Percentiles rank a stretch among this genome's conserved stretches.
phyloP scores from a whole-genome alignment of 75 land plant genomes.

The Azolla pinnata region DNA sequence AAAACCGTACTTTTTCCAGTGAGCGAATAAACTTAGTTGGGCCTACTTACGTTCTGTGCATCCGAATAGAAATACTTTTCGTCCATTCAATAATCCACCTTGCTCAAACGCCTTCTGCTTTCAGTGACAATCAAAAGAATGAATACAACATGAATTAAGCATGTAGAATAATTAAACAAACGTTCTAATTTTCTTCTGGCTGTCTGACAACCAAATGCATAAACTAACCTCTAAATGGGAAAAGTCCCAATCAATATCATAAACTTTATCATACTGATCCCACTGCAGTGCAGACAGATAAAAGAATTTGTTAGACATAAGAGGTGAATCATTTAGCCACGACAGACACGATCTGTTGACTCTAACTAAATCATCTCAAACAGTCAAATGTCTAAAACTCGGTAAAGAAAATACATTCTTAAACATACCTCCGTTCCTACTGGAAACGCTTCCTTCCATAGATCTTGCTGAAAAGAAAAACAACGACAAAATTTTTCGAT shows the following conservation, averaged over 20 bases:
- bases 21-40: background rate
- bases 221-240: conserved; percentile 64
- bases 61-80: conserved; percentile 91
- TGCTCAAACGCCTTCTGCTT: conserved; percentile 80
- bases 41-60: conserved; percentile 74
- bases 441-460: conserved; percentile 70
- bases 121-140: conserved; percentile 4
- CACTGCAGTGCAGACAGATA: too few relatives aligned
- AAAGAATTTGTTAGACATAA: too few relatives aligned
- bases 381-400: too few relatives aligned
- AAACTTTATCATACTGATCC: conserved; percentile 79
- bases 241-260: conserved; percentile 76
- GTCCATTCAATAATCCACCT: conserved; percentile 59
- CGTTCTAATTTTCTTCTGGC: background rate
- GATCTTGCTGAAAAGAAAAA: conserved; percentile 26
- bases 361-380: too few relatives aligned
- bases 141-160: background rate
- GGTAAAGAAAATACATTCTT: conserved; percentile 1
- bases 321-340: too few relatives aligned
- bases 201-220: background rate
- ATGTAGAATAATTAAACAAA: too few relatives aligned
- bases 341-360: too few relatives aligned
- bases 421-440: conserved; percentile 65
- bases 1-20: too few relatives aligned
- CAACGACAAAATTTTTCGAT: background rate